Conservation (phyloP, 2,329 filamentous ascomycete genomes). For the Fusarium protoensiforme region DNA sequence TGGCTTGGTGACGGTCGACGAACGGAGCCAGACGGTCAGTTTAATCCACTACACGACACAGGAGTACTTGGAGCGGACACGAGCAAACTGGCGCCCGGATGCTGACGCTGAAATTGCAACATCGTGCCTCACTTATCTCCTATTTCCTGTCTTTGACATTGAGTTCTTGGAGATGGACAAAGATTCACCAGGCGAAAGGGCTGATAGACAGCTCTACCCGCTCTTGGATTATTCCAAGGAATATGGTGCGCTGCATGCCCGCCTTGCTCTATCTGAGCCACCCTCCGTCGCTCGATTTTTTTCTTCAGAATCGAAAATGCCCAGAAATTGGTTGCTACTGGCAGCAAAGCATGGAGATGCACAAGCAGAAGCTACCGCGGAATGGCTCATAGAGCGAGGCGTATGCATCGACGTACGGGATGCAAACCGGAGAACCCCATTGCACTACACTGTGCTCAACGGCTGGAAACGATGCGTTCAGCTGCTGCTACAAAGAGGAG, state of each 20-base stretch:
- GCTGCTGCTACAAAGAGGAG: background rate
- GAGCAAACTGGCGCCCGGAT: background rate
- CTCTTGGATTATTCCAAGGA: background rate
- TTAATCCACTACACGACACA: constrained; percentile 1
- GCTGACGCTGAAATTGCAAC: background rate
- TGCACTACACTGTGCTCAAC: background rate
- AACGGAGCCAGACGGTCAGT: background rate
- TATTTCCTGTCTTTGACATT: background rate
- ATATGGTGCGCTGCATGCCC: background rate
- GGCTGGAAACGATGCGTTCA: constrained; percentile 1
- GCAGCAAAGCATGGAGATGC: background rate
- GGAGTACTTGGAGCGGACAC: constrained; percentile 1
- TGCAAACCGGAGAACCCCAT: background rate
- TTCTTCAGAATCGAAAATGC: constrained; percentile 8
- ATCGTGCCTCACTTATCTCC: background rate
- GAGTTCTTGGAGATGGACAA: background rate
- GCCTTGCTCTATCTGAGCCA: constrained; percentile 1
- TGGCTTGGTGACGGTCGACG: background rate
- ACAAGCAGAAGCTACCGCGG: background rate
- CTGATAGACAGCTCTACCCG: background rate
- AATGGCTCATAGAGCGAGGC: constrained; percentile 7
- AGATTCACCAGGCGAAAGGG: background rate
- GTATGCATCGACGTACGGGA: background rate
- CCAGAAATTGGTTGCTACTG: background rate
- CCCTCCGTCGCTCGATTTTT: background rate